Percentiles rank a stretch among this genome's conserved stretches.
phyloP scores from a whole-genome alignment of 2,329 filamentous ascomycete species.

The Neospermospora avenae region DNA sequence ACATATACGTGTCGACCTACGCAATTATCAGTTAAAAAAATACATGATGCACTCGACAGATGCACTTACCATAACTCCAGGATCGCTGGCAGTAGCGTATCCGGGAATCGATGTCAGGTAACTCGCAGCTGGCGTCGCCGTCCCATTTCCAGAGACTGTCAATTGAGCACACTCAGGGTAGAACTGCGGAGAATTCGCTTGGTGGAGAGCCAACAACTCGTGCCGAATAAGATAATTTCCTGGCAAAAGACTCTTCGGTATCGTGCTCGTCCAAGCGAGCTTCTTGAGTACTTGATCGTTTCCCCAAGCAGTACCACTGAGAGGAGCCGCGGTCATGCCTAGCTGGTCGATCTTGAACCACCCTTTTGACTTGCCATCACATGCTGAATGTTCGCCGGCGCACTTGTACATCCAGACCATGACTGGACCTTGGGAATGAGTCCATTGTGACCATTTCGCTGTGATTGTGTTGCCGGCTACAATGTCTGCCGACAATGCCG shows the following conservation, averaged over 20 bases:
- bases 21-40: constrained; percentile 6
- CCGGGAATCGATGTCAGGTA: constrained; percentile 28
- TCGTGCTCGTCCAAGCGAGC: constrained; percentile 47
- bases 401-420: constrained; percentile 58
- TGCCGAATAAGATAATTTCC: constrained; percentile 56
- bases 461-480: constrained; percentile 47
- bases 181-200: constrained; percentile 49
- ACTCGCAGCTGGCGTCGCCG: constrained; percentile 36
- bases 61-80: constrained; percentile 35
- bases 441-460: constrained; percentile 55
- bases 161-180: constrained; percentile 57
- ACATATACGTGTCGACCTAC: constrained; percentile 47
- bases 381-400: constrained; percentile 44
- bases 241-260: constrained; percentile 47
- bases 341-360: constrained; percentile 60
- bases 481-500: constrained; percentile 43
- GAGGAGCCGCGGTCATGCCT: constrained; percentile 44
- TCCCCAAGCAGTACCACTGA: constrained; percentile 47
- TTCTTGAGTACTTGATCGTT: constrained; percentile 44
- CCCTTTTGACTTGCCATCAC: constrained; percentile 48
- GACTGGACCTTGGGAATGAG: constrained; percentile 54
- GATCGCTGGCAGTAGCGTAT: constrained; percentile 23
- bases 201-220: constrained; percentile 54
- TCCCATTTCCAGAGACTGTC: constrained; percentile 47
- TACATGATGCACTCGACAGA: background rate